A percentile compares a stretch with the other conserved stretches of the same genome.
Evolutionary conservation across 106 monocot genomes (phyloP).

Genomic region (Amphibolis antarctica): DNA sequence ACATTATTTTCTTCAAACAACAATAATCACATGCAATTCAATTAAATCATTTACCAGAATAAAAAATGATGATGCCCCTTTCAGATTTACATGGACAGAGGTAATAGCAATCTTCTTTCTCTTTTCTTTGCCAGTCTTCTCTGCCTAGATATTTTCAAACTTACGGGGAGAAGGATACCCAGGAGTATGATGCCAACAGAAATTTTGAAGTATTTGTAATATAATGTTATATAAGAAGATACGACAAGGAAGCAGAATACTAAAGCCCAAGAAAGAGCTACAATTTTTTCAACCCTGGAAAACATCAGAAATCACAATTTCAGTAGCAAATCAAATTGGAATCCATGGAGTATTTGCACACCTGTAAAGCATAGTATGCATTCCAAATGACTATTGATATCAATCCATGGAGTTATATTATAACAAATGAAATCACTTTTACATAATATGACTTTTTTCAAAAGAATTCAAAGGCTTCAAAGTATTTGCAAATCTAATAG

Average conservation of each 20-base stretch:
- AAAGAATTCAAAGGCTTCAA: no score
- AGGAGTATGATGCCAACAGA: conserved; percentile 26
- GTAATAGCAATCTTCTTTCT: conserved; percentile 53
- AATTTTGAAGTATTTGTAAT: conserved; percentile 20
- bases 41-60: no score
- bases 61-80: neutral
- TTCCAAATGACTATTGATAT: no score
- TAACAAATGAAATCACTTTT: no score
- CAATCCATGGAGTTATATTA: no score
- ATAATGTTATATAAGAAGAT: conserved; percentile 29
- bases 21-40: neutral
- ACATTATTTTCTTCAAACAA: no score
- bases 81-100: conserved; percentile 55
- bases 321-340: neutral
- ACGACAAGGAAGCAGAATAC: conserved; percentile 36
- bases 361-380: no score
- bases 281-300: conserved; percentile 46
- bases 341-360: no score
- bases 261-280: conserved; percentile 34
- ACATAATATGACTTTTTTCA: no score
- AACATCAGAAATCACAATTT: neutral
- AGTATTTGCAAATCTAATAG: no score
- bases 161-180: conserved; percentile 30
- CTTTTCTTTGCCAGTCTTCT: conserved; percentile 44
- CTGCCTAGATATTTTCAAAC: conserved; percentile 48